Conservation (phyloP, 208 protist genomes). For the Leishmania arabica region DNA sequence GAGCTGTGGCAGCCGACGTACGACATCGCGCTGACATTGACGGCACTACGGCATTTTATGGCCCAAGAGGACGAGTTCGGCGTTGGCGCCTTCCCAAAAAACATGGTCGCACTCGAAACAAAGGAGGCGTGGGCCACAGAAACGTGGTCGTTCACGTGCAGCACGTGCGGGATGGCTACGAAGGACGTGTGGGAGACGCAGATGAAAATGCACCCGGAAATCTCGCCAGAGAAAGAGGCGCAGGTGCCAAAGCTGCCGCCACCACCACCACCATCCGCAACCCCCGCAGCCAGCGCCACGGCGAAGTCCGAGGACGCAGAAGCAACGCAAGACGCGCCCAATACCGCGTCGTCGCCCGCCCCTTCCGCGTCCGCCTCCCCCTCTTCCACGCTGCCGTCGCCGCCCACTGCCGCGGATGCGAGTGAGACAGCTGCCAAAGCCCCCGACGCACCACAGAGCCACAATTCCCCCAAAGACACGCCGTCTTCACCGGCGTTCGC, state of each 20-base stretch:
- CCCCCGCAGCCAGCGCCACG: background rate
- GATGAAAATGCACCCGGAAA: constrained; percentile 56
- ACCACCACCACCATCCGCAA: background rate
- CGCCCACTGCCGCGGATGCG: background rate
- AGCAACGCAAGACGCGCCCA: background rate
- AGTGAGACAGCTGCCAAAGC: background rate
- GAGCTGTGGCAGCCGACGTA: constrained; percentile 89
- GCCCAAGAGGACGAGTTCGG: constrained; percentile 76
- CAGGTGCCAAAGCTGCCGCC: constrained; percentile 25
- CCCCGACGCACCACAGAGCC: background rate
- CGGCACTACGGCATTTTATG: constrained; percentile 86
- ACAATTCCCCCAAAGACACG: background rate
- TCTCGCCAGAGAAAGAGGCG: constrained; percentile 29
- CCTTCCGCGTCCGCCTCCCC: background rate
- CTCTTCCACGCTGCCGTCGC: background rate
- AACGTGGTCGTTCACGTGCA: constrained; percentile 57
- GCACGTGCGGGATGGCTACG: constrained; percentile 30
- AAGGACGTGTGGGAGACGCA: constrained; percentile 45
- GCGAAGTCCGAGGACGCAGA: background rate
- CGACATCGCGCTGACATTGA: constrained; percentile 66
- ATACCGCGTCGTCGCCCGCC: background rate
- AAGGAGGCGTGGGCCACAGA: constrained; percentile 50
- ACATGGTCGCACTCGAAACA: constrained; percentile 35
- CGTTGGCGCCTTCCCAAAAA: constrained; percentile 59
- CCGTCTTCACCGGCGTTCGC: background rate